Conservation (phyloP, 2,329 filamentous ascomycete genomes). For the Dothiorella sarmentorum region DNA sequence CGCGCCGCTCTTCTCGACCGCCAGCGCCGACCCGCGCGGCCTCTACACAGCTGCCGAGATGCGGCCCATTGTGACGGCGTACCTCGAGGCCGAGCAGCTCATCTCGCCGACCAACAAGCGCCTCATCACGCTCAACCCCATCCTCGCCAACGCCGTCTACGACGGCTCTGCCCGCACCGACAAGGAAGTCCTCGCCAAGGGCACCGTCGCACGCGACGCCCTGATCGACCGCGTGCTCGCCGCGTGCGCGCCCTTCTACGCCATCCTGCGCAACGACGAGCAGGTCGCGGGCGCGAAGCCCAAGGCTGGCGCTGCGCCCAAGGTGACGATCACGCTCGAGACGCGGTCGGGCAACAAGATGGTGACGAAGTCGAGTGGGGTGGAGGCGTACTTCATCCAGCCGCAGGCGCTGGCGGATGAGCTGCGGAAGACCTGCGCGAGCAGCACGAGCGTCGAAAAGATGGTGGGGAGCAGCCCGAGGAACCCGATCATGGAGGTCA, state of each 20-base stretch:
- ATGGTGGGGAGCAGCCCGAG: slow-evolving; percentile 58
- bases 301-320: slow-evolving; percentile 59
- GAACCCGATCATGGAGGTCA: slow-evolving; percentile 62
- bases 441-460: slow-evolving; percentile 63
- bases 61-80: slow-evolving; percentile 54
- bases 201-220: slow-evolving; percentile 57
- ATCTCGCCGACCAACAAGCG: slow-evolving; percentile 58
- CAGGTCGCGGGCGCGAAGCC: slow-evolving; percentile 49
- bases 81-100: slow-evolving; percentile 57
- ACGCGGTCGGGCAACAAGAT: slow-evolving; percentile 65
- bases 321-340: slow-evolving; percentile 58
- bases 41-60: slow-evolving; percentile 61
- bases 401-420: slow-evolving; percentile 62
- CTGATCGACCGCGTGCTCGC: slow-evolving; percentile 58
- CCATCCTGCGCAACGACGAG: slow-evolving; percentile 51
- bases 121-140: slow-evolving; percentile 59
- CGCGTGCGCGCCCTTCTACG: slow-evolving; percentile 55
- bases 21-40: slow-evolving; percentile 48
- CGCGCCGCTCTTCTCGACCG: slow-evolving; percentile 52
- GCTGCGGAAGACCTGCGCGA: slow-evolving; percentile 64
- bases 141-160: slow-evolving; percentile 61
- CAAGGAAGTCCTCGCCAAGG: slow-evolving; percentile 55
- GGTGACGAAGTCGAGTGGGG: slow-evolving; percentile 59
- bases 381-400: slow-evolving; percentile 61
- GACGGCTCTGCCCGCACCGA: slow-evolving; percentile 46